Evolutionary conservation across 768 basidiomycete genomes (phyloP), one percentile per base, ranked within the genome.

Genomic region (Fomitopsis serialis): DNA sequence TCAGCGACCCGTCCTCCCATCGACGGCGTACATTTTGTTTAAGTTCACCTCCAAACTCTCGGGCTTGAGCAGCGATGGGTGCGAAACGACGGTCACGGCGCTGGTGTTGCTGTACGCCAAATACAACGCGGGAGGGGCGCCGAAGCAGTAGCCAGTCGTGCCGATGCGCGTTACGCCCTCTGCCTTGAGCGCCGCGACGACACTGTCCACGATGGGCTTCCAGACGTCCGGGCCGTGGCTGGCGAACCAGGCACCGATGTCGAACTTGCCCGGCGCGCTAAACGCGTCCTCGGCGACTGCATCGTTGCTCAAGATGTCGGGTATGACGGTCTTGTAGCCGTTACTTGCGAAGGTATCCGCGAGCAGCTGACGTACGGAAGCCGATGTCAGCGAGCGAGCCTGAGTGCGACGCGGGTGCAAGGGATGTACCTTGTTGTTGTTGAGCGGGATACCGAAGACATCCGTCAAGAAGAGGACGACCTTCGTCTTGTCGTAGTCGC

Each of bases 111-210:
- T 79, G 59, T 84, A 78, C 2, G 81, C 81, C 49, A 86, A 74
- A 60, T 87, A 77, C 70, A 85, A 82, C 37, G 74, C 75, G 50
- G 80, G 80, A 45, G 82, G 80, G 13, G 66, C 86, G 54, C 85
- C 84, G 51, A 78, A 83, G 71, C 89, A 91, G 72, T 82, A 89
- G 2, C 85, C 86, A 4, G 78, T 77, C 0, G 82, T 80, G 0
- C 71, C 85, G 53, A 90, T 76, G 7, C 64, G 64, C 1, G 72
- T 80, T 21, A 89, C 71, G 1, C 87, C 88, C 55, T 78, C 61
- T 29, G 68, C 77, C 63, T 81, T 83, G 55, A 91, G 75, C 0
- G 72, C 78, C 3, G 63, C 66, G 29, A 87, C 72, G 42, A 85
- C 79, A 46, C 76, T 79, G 68, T 87, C 76, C 24, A 87, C 57